Evolutionary conservation across 768 basidiomycete species (phyloP), one percentile per base, ranked within the genome.

Genomic region (Lyophyllum atratum): DNA sequence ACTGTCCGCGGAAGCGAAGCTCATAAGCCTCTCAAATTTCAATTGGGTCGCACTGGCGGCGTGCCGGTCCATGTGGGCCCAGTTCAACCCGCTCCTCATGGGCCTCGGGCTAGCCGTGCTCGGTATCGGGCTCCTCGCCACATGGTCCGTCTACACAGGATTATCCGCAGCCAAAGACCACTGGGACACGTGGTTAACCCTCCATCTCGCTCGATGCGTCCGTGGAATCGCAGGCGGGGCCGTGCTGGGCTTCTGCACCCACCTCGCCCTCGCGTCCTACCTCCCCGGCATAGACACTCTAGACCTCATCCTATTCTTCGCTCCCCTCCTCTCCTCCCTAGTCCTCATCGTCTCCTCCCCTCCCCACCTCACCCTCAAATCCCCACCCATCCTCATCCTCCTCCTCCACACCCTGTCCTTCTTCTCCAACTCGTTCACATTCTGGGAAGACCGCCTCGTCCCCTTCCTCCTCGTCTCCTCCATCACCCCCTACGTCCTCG

Each of bases 381-480:
- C 73, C 9, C 64, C 72, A 1, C 76, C 80, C 1, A 59, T 90
- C 37, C 72, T 85, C 31, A 79, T 89, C 53, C 54, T 85, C 54
- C 75, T 93, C 54, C 75, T 93, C 2, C 95, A 98, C 64, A 72
- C 87, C 1, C 52, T 89, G 3, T 77, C 88, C 7, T 96, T 96
- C 72, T 82, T 89, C 15, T 96, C 95, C 24, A 98, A 98, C 76
- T 97, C 95, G 0, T 96, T 93, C 77, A 93, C 92, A n/a, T 84
- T 98, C 70, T 98, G 95, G 94, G 97, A 99, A 80, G 95, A 98
- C 69, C 82, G 83, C 29, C 77, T 92, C 54, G 78, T 90, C 11
- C 83, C 86, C 8, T 95, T 87, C 80, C 80, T 98, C 52, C 74
- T 87, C 58, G 68, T 87, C 43, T 83, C 82, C 34, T 89, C 84